phyloP scores from a whole-genome alignment of 495 filamentous ascomycete genomes.

The Cudoniella acicularis region DNA sequence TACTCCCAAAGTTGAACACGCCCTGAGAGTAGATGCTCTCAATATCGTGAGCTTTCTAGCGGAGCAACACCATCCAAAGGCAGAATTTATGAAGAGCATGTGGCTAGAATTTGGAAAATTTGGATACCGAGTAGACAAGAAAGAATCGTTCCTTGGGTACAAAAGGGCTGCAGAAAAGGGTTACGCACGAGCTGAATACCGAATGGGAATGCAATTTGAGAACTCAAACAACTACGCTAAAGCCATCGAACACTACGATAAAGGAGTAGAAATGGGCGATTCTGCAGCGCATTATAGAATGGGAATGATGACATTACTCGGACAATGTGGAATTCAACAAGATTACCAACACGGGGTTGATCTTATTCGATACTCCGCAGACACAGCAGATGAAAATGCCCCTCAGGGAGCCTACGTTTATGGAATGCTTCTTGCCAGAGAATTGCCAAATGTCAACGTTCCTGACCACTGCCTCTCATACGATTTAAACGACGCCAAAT shows the following conservation, averaged over 20 bases:
- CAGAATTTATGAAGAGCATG: conserved; percentile 90
- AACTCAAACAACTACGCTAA: conserved; percentile 86
- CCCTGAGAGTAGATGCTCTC: conserved; percentile 81
- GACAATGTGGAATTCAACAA: conserved; percentile 83
- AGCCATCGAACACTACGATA: conserved; percentile 83
- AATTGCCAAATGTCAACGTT: conserved; percentile 81
- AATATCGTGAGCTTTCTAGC: conserved; percentile 88
- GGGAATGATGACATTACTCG: conserved; percentile 95
- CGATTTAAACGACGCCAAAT: conserved; percentile 69
- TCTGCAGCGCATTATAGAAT: conserved; percentile 93
- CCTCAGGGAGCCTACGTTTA: conserved; percentile 96
- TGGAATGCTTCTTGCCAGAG: conserved; percentile 88
- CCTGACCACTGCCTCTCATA: conserved; percentile 67
- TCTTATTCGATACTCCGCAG: conserved; percentile 75
- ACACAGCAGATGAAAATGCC: conserved; percentile 92
- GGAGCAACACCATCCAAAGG: conserved; percentile 88
- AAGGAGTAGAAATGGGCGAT: conserved; percentile 72
- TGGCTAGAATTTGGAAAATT: conserved; percentile 99
- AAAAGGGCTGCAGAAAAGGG: conserved; percentile 79
- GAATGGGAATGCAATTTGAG: conserved; percentile 98
- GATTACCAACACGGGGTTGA: conserved; percentile 76
- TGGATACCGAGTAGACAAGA: conserved; percentile 81
- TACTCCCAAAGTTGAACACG: conserved; percentile 84
- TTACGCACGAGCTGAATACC: conserved; percentile 92
- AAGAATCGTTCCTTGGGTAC: conserved; percentile 87